phyloP scores from a whole-genome alignment of 2,329 filamentous ascomycete species.

The Ascochyta pisi region DNA sequence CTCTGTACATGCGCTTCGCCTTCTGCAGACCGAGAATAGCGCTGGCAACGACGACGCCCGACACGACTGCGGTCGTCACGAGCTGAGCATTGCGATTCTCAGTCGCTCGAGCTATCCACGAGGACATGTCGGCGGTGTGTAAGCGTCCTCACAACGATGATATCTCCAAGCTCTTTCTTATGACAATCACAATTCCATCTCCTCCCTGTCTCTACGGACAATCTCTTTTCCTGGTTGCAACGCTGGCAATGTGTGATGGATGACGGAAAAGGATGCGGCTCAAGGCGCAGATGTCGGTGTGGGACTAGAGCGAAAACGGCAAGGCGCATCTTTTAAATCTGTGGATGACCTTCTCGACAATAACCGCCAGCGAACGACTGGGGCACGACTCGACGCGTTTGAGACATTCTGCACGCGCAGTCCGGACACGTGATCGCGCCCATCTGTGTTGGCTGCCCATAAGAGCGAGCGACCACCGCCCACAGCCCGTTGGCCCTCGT shows the following conservation, averaged over 20 bases:
- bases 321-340: constrained; percentile 10
- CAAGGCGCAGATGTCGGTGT: constrained; percentile 15
- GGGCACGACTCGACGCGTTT: constrained; percentile 43
- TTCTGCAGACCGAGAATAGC: constrained; percentile 66
- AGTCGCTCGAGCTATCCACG: constrained; percentile 54
- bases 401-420: constrained; percentile 47
- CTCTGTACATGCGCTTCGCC: constrained; percentile 60
- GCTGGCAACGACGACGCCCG: constrained; percentile 57
- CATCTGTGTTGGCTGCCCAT: constrained; percentile 15
- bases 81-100: constrained; percentile 65
- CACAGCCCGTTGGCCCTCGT: constrained; percentile 1
- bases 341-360: constrained; percentile 12
- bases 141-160: neutral
- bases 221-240: neutral
- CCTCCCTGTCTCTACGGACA: neutral
- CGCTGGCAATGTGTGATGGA: neutral
- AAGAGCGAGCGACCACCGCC: constrained; percentile 18
- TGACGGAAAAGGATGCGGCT: constrained; percentile 7
- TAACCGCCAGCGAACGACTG: constrained; percentile 19
- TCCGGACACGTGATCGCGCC: constrained; percentile 35
- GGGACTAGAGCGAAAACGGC: constrained; percentile 9
- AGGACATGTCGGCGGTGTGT: constrained; percentile 48
- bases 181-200: constrained; percentile 6
- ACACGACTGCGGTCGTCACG: constrained; percentile 70
- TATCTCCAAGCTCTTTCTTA: neutral